These are phyloP conservation scores for Hydrangea macrophylla DNA, from an alignment of 148 eudicot genomes.

Conservation along the genomic window DNA sequence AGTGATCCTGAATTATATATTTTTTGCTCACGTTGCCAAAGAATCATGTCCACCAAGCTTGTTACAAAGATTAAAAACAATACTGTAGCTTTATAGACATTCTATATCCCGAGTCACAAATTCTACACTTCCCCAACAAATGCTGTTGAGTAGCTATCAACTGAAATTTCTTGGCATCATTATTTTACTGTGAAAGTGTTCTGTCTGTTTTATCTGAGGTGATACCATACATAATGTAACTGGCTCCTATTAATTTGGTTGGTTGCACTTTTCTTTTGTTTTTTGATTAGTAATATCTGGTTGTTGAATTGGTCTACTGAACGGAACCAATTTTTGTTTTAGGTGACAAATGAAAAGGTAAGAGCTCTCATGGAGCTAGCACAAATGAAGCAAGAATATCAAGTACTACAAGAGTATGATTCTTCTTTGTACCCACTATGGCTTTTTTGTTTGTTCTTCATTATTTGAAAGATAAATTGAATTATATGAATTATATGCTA, in stretches of 20 bases:
- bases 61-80: too few relatives aligned
- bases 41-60: too few relatives aligned
- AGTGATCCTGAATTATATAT: too few relatives aligned
- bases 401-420: slow-evolving; percentile 63
- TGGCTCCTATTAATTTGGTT: neutral
- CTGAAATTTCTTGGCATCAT: neutral
- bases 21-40: too few relatives aligned
- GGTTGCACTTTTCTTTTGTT: too few relatives aligned
- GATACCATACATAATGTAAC: neutral
- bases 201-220: neutral
- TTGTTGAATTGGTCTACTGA: neutral
- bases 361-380: slow-evolving; percentile 90
- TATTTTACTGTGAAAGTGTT: neutral
- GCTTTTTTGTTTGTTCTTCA: neutral
- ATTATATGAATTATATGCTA: too few relatives aligned
- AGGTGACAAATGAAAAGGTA: slow-evolving; percentile 91
- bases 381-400: slow-evolving; percentile 62
- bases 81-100: too few relatives aligned
- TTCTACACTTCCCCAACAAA: neutral
- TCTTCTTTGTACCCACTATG: neutral
- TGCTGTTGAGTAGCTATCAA: neutral
- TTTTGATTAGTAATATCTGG: too few relatives aligned
- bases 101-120: too few relatives aligned
- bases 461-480: too few relatives aligned
- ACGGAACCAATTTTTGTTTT: slow-evolving; percentile 21